Percentiles rank a stretch among this genome's conserved stretches.
These are phyloP conservation scores for Hysterangium stoloniferum DNA, from an alignment of 768 basidiomycete species.

Conservation along the genomic window DNA sequence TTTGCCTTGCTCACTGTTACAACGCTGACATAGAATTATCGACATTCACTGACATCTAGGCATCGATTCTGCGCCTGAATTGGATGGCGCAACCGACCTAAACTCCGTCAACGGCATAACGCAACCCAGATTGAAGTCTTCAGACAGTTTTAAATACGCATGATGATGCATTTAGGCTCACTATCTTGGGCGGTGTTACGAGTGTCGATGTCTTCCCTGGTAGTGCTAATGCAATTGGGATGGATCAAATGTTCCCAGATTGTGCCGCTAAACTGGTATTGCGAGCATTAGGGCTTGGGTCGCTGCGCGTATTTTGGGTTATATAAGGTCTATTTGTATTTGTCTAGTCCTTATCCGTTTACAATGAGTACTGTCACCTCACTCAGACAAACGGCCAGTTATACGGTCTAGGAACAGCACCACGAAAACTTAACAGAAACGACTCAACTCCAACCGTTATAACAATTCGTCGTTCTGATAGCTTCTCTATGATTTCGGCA, in stretches of 20 bases:
- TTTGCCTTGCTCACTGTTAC: slow-evolving; percentile 14
- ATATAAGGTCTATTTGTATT: too few species aligned
- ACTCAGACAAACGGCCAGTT: too few species aligned
- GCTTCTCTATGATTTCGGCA: too few species aligned
- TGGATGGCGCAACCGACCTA: slow-evolving; percentile 43
- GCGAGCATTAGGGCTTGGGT: too few species aligned
- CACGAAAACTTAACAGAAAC: too few species aligned
- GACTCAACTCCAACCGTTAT: too few species aligned
- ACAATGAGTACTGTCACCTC: too few species aligned
- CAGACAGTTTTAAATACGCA: slow-evolving; percentile 80
- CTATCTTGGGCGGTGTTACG: slow-evolving; percentile 76
- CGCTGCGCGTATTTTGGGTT: too few species aligned
- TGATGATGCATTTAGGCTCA: slow-evolving; percentile 59
- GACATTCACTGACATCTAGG: slow-evolving; percentile 67
- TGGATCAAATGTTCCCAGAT: slow-evolving; percentile 22
- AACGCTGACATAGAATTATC: slow-evolving; percentile 30
- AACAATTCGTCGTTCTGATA: too few species aligned
- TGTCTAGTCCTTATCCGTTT: too few species aligned
- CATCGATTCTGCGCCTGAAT: slow-evolving; percentile 39
- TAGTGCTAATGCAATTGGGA: slow-evolving; percentile 57
- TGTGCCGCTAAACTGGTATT: too few species aligned
- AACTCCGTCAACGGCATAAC: slow-evolving; percentile 42
- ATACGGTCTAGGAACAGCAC: too few species aligned
- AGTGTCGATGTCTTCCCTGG: slow-evolving; percentile 73
- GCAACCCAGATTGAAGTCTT: slow-evolving; percentile 41